Base-by-base conservation (phyloP, 148 eudicot genomes). In the Hydrangea macrophylla region DNA sequence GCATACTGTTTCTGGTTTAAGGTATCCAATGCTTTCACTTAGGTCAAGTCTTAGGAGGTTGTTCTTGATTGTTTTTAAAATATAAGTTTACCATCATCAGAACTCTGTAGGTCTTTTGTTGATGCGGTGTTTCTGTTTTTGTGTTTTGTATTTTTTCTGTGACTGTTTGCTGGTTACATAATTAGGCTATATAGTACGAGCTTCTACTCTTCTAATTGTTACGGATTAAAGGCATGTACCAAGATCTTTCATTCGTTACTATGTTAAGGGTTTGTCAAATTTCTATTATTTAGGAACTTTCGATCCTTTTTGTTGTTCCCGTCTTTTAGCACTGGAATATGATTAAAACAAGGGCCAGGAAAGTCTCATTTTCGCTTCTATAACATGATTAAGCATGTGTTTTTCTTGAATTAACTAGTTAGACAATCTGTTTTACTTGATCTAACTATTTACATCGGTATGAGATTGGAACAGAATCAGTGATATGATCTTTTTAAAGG, bases 1-100 rank as follows among this genome's bases (percentile, higher is more conserved):
- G 4, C 89, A 95, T 69, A 89, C 96, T 45, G 99, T 95, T 72
- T 91, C 99, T 74, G 96, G 90, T 37, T 73, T 91, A 76, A 95
- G 99, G 99, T 91, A 80, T 78, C 80, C 48, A 7, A 37, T 42
- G 27, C 32, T 26, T 53, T 65, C 5, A 55, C 27, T 45, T 23
- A 33, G 24, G 51, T 6, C 32, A 67, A 18, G 56, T 20, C n/a
- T 25, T 9, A 35, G 4, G 39, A 3, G n/a, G 39, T 35, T 35
- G 5, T 35, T 35, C 39, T 35, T 56, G n/a, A n/a, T n/a, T n/a
- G n/a, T n/a, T n/a, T n/a, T n/a, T n/a, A n/a, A n/a, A n/a, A n/a
- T n/a, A n/a, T n/a, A n/a, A n/a, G n/a, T n/a, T n/a, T n/a, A n/a
- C n/a, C n/a, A n/a, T n/a, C n/a, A n/a, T n/a, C n/a, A n/a, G n/a